Conservation (phyloP, 768 basidiomycete species). For the Candolleomyces aberdarensis region DNA sequence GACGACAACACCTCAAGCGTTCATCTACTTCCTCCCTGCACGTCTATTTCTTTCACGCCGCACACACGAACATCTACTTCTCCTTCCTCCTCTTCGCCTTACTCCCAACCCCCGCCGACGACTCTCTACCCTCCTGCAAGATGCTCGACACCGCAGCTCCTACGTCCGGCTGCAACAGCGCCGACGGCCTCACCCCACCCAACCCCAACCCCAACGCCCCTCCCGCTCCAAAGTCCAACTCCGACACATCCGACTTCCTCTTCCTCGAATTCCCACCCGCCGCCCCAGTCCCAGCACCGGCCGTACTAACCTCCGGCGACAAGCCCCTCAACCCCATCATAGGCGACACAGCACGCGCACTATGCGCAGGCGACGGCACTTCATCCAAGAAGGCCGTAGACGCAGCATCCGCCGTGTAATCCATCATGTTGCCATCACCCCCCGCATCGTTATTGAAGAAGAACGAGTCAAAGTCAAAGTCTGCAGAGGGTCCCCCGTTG, state of each 20-base stretch:
- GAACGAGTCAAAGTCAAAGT: slow-evolving; percentile 28
- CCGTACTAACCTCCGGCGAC: slow-evolving; percentile 15
- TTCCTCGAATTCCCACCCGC: slow-evolving; percentile 11
- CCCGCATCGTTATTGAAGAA: slow-evolving; percentile 15
- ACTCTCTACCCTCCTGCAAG: background rate
- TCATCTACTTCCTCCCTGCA: background rate
- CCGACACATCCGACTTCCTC: slow-evolving; percentile 36
- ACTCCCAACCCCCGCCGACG: background rate
- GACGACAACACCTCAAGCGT: slow-evolving; percentile 11
- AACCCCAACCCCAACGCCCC: background rate
- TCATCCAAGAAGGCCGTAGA: slow-evolving; percentile 28
- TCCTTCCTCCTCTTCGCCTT: slow-evolving; percentile 23
- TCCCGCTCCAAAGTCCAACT: slow-evolving; percentile 19
- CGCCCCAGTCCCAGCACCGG: slow-evolving; percentile 9
- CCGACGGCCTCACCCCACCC: background rate
- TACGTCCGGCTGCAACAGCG: too few relatives aligned
- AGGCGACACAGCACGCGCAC: slow-evolving; percentile 18
- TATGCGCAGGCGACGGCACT: slow-evolving; percentile 17
- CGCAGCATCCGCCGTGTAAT: slow-evolving; percentile 11
- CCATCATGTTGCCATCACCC: background rate
- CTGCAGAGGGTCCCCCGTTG: slow-evolving; percentile 5
- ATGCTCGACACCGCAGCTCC: too few relatives aligned
- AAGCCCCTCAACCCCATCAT: slow-evolving; percentile 19
- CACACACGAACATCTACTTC: background rate
- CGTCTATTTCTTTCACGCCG: background rate